These are phyloP conservation scores for Calonectria pseudoreteaudii DNA, from an alignment of 2,329 filamentous ascomycete species.

Conservation along the genomic window DNA sequence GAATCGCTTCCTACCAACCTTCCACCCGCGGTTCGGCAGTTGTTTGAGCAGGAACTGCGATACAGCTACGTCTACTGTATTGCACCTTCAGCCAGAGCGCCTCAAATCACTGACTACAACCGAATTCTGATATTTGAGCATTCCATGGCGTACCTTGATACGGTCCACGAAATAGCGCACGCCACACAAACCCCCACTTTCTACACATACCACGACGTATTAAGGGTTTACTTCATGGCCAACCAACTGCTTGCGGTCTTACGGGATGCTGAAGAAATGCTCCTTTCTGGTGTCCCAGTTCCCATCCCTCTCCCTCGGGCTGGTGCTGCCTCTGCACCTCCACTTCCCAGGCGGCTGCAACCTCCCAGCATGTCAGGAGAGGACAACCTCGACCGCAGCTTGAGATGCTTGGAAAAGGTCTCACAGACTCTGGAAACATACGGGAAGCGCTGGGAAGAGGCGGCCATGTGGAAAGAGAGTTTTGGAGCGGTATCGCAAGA, in stretches of 20 bases:
- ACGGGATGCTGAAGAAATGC: slow-evolving; percentile 66
- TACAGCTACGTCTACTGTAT: slow-evolving; percentile 94
- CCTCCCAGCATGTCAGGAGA: slow-evolving; percentile 50
- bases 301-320: slow-evolving; percentile 58
- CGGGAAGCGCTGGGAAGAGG: slow-evolving; percentile 70
- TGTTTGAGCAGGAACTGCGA: slow-evolving; percentile 88
- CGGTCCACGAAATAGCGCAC: slow-evolving; percentile 76
- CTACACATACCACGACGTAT: slow-evolving; percentile 88
- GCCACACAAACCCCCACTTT: slow-evolving; percentile 72
- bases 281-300: slow-evolving; percentile 63
- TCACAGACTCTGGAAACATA: slow-evolving; percentile 66
- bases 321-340: slow-evolving; percentile 63
- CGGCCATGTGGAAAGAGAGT: slow-evolving; percentile 62
- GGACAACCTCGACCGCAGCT: slow-evolving; percentile 66
- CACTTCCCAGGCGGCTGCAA: slow-evolving; percentile 60
- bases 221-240: slow-evolving; percentile 83
- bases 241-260: slow-evolving; percentile 73
- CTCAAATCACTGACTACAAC: slow-evolving; percentile 79
- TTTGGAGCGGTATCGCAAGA: slow-evolving; percentile 64
- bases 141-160: slow-evolving; percentile 82
- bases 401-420: slow-evolving; percentile 66
- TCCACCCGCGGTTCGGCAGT: slow-evolving; percentile 73
- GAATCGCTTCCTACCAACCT: slow-evolving; percentile 77
- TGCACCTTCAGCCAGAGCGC: slow-evolving; percentile 81
- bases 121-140: slow-evolving; percentile 89